Base-by-base conservation (phyloP, 371 early-diverging fungal genomes). In the Funneliformis caledonium region DNA sequence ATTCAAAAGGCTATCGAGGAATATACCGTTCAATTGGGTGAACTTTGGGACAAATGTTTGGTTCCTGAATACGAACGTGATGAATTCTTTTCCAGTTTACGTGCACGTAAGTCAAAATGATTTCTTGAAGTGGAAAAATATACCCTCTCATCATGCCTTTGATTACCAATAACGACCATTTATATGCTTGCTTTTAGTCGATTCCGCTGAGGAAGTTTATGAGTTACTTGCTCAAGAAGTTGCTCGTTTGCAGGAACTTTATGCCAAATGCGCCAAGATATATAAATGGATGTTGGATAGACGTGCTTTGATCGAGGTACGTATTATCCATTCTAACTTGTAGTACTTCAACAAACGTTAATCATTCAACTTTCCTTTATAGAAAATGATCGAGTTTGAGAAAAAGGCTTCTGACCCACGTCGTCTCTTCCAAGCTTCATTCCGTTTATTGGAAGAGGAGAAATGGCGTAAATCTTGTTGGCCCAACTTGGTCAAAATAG, bases 371-470 rank as follows among this genome's bases (percentile, higher is more conserved):
- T 14, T 10, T 33, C 56, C 11, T 60, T 42, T 16, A 33, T 70
- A 91, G 89, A 88, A 88, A 84, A 95, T 96, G 94, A 88, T 90
- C 69, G 92, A 92, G 12, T 97, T 97, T 88, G 97, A 97, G 84
- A 91, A 91, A 78, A 89, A 89, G 0, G 98, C 98, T 1, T 92
- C 93, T 1, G 96, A 97, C 82, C 97, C 97, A 3, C 87, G 88
- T 68, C 87, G 98, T 37, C 85, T 97, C 16, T 95, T 95, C 81
- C 90, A 91, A 78, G 88, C 92, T 11, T 94, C 95, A 0, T 95
- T 97, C 83, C 94, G 93, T 81, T 85, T 97, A 43, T 80, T 92
- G 33, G 94, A 94, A 83, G 97, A 97, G 84, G 97, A 96, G 76
- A 92, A 92, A 82, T 97, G 94, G 88, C 85, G 98, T 47, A 95